phyloP scores from a whole-genome alignment of 2,329 filamentous ascomycete genomes.

The Stachybotrys chartarum region DNA sequence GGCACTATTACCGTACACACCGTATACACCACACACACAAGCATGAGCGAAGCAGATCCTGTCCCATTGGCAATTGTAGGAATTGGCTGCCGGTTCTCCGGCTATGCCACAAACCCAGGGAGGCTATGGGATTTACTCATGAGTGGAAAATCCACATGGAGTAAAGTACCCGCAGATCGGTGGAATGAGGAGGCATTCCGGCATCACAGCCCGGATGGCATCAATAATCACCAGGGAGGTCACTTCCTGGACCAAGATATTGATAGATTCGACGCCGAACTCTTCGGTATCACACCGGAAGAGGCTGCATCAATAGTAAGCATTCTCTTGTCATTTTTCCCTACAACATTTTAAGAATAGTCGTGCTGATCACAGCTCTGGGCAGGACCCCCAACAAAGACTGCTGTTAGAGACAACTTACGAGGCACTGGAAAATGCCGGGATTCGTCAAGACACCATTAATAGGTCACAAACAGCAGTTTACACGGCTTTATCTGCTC shows the following conservation, averaged over 20 bases:
- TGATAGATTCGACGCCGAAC: conserved; percentile 37
- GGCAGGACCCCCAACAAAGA: conserved; percentile 39
- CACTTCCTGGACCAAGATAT: conserved; percentile 35
- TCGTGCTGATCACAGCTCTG: not conserved
- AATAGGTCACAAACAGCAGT: conserved; percentile 37
- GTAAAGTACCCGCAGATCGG: conserved; percentile 1
- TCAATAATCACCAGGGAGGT: conserved; percentile 19
- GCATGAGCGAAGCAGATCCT: not conserved
- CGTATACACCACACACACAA: not conserved
- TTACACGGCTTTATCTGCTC: conserved; percentile 37
- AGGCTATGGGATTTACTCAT: conserved; percentile 2
- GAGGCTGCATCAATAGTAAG: conserved; percentile 22
- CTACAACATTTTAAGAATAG: not conserved
- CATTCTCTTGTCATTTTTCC: not conserved
- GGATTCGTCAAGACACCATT: conserved; percentile 34
- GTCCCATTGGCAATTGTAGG: conserved; percentile 2
- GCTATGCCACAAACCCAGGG: conserved; percentile 2
- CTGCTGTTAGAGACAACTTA: conserved; percentile 43
- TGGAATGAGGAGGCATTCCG: conserved; percentile 20
- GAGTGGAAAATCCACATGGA: conserved; percentile 1
- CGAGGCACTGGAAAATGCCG: conserved; percentile 43
- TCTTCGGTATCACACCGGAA: conserved; percentile 39
- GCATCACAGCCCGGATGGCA: conserved; percentile 23
- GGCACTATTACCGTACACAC: too few species aligned
- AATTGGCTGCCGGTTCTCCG: conserved; percentile 3